These are phyloP conservation scores for Capsicum chinense DNA, from an alignment of 257 asterid species.

Conservation along the genomic window DNA sequence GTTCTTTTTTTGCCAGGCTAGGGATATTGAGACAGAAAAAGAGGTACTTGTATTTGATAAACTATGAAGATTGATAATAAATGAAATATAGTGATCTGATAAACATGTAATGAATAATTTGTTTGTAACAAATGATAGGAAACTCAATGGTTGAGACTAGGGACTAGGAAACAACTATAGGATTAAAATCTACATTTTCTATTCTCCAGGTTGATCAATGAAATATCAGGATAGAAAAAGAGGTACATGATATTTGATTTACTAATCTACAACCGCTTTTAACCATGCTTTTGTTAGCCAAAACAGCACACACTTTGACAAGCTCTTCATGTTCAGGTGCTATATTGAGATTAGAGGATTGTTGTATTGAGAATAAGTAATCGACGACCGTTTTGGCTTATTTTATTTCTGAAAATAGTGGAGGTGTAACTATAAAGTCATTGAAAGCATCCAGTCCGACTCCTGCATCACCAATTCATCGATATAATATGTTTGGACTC, in stretches of 20 bases:
- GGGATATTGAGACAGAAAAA: neutral
- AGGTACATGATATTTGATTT: neutral
- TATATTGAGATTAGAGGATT: too few species aligned
- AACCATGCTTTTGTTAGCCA: too few species aligned
- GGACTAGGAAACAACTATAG: neutral
- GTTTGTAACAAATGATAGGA: neutral
- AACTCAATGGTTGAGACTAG: neutral
- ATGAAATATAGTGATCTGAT: neutral
- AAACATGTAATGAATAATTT: neutral
- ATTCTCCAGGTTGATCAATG: neutral
- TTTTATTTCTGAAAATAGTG: too few species aligned
- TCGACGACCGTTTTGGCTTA: too few species aligned
- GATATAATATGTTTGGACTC: too few species aligned
- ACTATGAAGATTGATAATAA: neutral
- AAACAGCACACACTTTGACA: too few species aligned
- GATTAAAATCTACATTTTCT: slow-evolving; percentile 2
- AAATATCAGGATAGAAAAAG: neutral
- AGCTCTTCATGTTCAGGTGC: too few species aligned
- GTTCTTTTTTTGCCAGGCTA: neutral
- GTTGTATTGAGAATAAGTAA: too few species aligned
- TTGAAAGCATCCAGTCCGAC: too few species aligned
- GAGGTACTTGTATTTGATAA: neutral
- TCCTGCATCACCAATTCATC: too few species aligned
- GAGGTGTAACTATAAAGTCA: too few species aligned
- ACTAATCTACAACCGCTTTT: neutral